phyloP scores from a whole-genome alignment of 129 eudicot species.

The Flaveria sonorensis region DNA sequence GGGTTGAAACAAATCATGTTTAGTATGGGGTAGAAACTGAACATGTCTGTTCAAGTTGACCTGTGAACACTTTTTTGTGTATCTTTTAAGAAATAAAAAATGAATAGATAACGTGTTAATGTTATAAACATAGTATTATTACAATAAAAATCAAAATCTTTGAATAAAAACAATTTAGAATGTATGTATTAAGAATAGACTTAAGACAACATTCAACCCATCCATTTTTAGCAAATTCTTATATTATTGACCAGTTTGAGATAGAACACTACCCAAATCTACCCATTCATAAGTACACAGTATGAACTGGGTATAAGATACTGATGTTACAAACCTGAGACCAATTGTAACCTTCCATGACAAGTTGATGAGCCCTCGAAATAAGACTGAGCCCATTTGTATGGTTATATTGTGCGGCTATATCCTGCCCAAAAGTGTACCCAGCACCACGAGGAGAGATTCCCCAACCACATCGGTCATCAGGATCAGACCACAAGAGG shows the following conservation, averaged over 20 bases:
- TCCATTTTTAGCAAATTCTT: not conserved
- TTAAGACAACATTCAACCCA: constrained; percentile 3
- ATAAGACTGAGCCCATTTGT: constrained; percentile 48
- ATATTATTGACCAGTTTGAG: not conserved
- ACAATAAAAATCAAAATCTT: not conserved
- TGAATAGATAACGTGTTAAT: not conserved
- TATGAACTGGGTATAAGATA: not conserved
- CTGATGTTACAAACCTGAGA: constrained; percentile 41
- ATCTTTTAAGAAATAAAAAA: not conserved
- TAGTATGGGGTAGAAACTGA: not conserved
- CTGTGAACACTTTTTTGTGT: not conserved
- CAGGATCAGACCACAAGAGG: constrained; percentile 51
- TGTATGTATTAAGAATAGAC: not conserved
- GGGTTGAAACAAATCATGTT: not conserved
- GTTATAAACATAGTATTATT: not conserved
- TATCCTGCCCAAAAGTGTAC: constrained; percentile 50
- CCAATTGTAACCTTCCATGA: constrained; percentile 55
- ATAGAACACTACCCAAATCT: not conserved
- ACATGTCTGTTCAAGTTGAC: not conserved
- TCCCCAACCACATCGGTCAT: constrained; percentile 56
- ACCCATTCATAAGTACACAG: not conserved
- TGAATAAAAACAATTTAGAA: not conserved
- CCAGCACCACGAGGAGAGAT: constrained; percentile 56
- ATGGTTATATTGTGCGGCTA: constrained; percentile 46
- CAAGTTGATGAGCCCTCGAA: constrained; percentile 51